phyloP scores from a whole-genome alignment of 331 rosid species.

The Dryas integrifolia region DNA sequence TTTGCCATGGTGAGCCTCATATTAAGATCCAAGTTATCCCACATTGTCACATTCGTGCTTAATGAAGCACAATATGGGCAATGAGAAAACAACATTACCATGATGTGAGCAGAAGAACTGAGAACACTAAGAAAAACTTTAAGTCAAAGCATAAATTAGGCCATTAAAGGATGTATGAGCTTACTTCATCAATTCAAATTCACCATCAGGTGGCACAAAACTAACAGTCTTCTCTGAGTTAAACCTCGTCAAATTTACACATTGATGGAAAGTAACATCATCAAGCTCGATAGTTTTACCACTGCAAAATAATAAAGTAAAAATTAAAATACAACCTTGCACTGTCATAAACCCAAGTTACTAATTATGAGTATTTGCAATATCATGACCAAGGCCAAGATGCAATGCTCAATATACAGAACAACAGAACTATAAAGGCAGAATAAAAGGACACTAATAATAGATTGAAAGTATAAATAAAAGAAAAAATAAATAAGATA shows the following conservation, averaged over 20 bases:
- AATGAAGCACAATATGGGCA: not conserved
- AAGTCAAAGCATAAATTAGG: not conserved
- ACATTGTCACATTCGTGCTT: not conserved
- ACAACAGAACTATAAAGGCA: not conserved
- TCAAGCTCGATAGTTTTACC: constrained; percentile 99
- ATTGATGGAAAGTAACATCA: constrained; percentile 98
- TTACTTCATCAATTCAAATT: constrained; percentile 99
- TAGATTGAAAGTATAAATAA: not conserved
- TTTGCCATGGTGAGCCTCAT: not conserved
- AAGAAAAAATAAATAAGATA: not conserved
- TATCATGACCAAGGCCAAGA: not conserved
- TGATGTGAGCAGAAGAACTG: not conserved
- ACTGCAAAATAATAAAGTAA: constrained; percentile 49
- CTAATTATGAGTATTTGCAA: not conserved
- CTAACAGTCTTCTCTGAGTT: constrained; percentile 98
- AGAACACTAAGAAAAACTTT: not conserved
- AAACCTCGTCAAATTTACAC: constrained; percentile 98
- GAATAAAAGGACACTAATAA: not conserved
- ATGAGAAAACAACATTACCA: constrained; percentile 9
- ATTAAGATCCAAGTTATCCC: constrained; percentile 6
- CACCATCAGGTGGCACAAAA: constrained; percentile 99
- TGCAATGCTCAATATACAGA: not conserved
- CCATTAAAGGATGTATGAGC: constrained; percentile 23
- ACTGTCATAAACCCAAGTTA: not conserved
- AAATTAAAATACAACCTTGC: not conserved